phyloP scores from a whole-genome alignment of 345 rosid species.

The Citrus reticulata region DNA sequence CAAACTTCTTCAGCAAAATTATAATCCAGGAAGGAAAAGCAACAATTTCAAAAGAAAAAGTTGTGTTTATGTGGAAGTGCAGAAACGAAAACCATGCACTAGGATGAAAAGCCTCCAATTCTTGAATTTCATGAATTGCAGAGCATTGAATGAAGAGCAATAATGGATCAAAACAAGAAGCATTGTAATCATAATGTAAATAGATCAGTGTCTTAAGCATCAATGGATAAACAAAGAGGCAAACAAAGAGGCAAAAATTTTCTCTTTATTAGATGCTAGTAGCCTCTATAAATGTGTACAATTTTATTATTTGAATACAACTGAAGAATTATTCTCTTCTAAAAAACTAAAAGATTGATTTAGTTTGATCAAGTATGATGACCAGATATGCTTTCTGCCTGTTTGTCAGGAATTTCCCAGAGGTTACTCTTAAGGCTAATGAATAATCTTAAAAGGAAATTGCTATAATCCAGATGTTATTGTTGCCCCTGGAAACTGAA shows the following conservation, averaged over 20 bases:
- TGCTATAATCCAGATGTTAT: background rate
- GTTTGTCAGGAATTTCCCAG: background rate
- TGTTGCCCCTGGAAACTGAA: background rate
- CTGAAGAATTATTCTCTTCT: too few relatives aligned
- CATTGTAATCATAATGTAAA: background rate
- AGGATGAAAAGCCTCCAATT: background rate
- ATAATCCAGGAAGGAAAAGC: slow-evolving; percentile 10
- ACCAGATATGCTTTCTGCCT: background rate
- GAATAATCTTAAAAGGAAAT: background rate
- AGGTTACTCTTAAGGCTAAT: background rate
- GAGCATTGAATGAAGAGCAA: slow-evolving; percentile 1
- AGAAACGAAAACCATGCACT: background rate
- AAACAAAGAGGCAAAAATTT: too few relatives aligned
- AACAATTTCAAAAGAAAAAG: background rate
- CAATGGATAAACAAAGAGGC: background rate
- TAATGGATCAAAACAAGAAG: background rate
- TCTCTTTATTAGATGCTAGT: too few relatives aligned
- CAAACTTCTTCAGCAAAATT: background rate
- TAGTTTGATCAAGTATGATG: background rate
- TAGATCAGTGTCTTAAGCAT: background rate
- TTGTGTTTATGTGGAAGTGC: background rate
- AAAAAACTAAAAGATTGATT: background rate
- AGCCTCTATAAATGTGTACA: too few relatives aligned
- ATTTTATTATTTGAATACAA: too few relatives aligned
- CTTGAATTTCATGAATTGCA: background rate